Evolutionary conservation across 768 basidiomycete species (phyloP).

Genomic region (Podaxis pistillaris): DNA sequence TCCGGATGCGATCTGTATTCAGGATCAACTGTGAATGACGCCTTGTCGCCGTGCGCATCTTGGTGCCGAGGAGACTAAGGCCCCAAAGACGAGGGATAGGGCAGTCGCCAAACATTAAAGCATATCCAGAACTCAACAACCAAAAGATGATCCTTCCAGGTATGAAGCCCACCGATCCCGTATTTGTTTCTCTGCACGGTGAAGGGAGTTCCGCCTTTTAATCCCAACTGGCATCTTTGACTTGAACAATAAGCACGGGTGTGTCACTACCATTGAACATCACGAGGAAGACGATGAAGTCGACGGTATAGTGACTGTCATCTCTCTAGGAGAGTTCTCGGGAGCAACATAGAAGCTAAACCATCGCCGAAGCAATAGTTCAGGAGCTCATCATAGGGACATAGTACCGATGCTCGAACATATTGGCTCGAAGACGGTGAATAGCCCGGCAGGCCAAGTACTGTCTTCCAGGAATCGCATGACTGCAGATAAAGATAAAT

Average conservation of each 20-base stretch:
- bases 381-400: conserved; percentile 18
- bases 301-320: conserved; percentile 3
- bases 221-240: conserved; percentile 15
- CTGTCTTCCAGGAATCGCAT: conserved; percentile 15
- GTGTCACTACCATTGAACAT: background rate
- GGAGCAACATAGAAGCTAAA: conserved; percentile 18
- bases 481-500: background rate
- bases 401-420: conserved; percentile 17
- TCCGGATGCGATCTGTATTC: too few relatives aligned
- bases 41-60: too few relatives aligned
- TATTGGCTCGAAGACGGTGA: conserved; percentile 6
- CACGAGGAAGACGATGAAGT: conserved; percentile 15
- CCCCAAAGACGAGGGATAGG: conserved; percentile 17
- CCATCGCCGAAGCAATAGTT: conserved; percentile 16
- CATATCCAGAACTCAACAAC: background rate
- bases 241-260: conserved; percentile 15
- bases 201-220: background rate
- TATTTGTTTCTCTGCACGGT: conserved; percentile 12
- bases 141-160: too few relatives aligned
- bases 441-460: conserved; percentile 15
- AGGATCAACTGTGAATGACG: too few relatives aligned
- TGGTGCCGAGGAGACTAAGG: background rate
- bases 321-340: background rate
- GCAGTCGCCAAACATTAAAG: conserved; percentile 16
- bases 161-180: too few relatives aligned